Conservation (phyloP, 2,329 filamentous ascomycete genomes). For the Botrytis hyacinthi region DNA sequence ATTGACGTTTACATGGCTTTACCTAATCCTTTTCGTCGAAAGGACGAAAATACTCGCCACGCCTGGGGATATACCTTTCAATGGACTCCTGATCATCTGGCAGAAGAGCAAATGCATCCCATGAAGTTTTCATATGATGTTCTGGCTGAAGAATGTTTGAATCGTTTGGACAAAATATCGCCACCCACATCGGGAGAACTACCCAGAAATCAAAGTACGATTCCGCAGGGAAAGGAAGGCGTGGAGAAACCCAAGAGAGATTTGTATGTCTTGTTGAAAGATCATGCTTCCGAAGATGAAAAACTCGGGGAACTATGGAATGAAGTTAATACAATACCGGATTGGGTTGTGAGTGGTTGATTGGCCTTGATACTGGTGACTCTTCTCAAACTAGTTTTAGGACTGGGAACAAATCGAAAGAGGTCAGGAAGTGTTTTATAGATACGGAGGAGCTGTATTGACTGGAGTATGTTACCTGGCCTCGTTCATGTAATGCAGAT, state of each 20-base stretch:
- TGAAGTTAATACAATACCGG: slow-evolving; percentile 64
- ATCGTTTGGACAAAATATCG: slow-evolving; percentile 61
- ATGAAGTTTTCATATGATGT: slow-evolving; percentile 67
- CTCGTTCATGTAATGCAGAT: background rate
- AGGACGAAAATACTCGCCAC: slow-evolving; percentile 31
- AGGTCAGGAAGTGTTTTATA: slow-evolving; percentile 75
- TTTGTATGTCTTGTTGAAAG: slow-evolving; percentile 59
- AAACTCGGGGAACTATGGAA: slow-evolving; percentile 59
- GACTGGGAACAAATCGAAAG: slow-evolving; percentile 73
- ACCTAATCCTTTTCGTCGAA: slow-evolving; percentile 27
- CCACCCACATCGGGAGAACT: slow-evolving; percentile 41
- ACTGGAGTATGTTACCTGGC: slow-evolving; percentile 47
- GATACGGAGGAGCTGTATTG: slow-evolving; percentile 67
- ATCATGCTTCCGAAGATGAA: slow-evolving; percentile 56
- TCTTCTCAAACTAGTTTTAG: background rate
- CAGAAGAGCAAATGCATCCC: slow-evolving; percentile 55
- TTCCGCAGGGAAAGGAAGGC: slow-evolving; percentile 42
- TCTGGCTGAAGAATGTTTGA: slow-evolving; percentile 63
- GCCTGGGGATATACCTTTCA: slow-evolving; percentile 67
- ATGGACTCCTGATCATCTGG: slow-evolving; percentile 64
- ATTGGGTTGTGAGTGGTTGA: slow-evolving; percentile 56
- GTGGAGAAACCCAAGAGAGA: slow-evolving; percentile 46
- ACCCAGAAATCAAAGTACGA: slow-evolving; percentile 34
- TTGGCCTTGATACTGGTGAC: background rate
- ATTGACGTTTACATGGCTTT: background rate